A percentile compares a stretch with the other conserved stretches of the same genome.
These are phyloP conservation scores for Avicennia marina DNA, from an alignment of 257 asterid genomes.

Conservation along the genomic window DNA sequence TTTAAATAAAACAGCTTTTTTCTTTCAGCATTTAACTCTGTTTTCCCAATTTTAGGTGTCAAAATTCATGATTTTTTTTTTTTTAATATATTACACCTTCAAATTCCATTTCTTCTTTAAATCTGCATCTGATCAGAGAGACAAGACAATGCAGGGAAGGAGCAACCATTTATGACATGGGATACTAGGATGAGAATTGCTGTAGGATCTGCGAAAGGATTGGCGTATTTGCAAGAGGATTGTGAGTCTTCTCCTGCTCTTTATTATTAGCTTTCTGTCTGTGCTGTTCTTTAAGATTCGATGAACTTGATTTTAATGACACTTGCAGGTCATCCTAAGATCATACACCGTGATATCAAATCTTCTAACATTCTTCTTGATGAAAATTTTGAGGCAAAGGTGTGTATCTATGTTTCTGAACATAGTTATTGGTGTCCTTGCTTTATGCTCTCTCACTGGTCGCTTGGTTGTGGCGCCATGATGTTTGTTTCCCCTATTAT, in stretches of 20 bases:
- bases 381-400: conserved; percentile 64
- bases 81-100: no score
- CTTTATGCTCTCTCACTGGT: no score
- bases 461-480: no score
- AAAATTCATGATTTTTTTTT: no score
- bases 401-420: conserved; percentile 5
- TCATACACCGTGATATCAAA: conserved; percentile 85
- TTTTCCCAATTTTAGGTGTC: conserved; percentile 5
- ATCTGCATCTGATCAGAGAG: no score
- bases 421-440: no score
- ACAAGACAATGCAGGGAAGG: no score
- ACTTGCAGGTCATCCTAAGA: conserved; percentile 72
- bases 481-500: no score
- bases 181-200: conserved; percentile 71
- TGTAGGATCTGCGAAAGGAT: conserved; percentile 75
- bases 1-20: not conserved
- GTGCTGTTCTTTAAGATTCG: conserved; percentile 9
- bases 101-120: no score
- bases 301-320: conserved; percentile 15
- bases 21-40: not conserved
- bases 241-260: conserved; percentile 48
- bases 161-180: conserved; percentile 49
- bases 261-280: conserved; percentile 11
- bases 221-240: conserved; percentile 78
- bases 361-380: conserved; percentile 82